Conservation (phyloP, 75 land plant genomes). For the Pinus albicaulis region DNA sequence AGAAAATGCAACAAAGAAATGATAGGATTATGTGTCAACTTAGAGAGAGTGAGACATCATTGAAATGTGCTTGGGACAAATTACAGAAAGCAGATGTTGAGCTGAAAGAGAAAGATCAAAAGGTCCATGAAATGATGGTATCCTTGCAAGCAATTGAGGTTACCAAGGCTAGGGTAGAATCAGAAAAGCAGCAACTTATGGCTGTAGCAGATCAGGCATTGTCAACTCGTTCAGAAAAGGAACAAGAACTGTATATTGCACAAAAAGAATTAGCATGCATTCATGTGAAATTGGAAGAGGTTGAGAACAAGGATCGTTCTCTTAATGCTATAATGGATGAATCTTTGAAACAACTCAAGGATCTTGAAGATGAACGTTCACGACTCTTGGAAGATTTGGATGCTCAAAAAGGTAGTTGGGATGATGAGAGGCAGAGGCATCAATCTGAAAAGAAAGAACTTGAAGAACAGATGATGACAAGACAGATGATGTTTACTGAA, state of each 20-base stretch:
- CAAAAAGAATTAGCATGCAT: slow-evolving; percentile 13
- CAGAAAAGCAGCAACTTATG: background rate
- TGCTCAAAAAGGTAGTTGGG: slow-evolving; percentile 6
- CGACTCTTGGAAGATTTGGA: slow-evolving; percentile 10
- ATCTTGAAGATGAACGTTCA: slow-evolving; percentile 7
- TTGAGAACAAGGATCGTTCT: slow-evolving; percentile 9
- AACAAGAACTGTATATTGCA: slow-evolving; percentile 11
- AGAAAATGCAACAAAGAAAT: slow-evolving; percentile 8
- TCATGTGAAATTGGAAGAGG: slow-evolving; percentile 15
- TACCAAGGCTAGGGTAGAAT: background rate
- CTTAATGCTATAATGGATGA: slow-evolving; percentile 1
- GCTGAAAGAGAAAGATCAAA: slow-evolving; percentile 10
- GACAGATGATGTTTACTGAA: slow-evolving; percentile 1
- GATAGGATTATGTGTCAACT: background rate
- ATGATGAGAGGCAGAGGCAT: slow-evolving; percentile 10
- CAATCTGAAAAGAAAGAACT: slow-evolving; percentile 4
- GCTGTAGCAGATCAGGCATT: slow-evolving; percentile 7
- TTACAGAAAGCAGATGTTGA: background rate
- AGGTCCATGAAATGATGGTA: slow-evolving; percentile 4
- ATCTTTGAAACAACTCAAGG: slow-evolving; percentile 6
- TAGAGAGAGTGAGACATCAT: slow-evolving; percentile 6
- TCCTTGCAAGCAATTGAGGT: slow-evolving; percentile 6
- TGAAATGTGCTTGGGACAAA: slow-evolving; percentile 5
- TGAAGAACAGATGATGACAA: slow-evolving; percentile 9
- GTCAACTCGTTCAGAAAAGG: slow-evolving; percentile 1